Evolutionary conservation across 257 asterid genomes (phyloP).

Genomic region (Haberlea rhodopensis): DNA sequence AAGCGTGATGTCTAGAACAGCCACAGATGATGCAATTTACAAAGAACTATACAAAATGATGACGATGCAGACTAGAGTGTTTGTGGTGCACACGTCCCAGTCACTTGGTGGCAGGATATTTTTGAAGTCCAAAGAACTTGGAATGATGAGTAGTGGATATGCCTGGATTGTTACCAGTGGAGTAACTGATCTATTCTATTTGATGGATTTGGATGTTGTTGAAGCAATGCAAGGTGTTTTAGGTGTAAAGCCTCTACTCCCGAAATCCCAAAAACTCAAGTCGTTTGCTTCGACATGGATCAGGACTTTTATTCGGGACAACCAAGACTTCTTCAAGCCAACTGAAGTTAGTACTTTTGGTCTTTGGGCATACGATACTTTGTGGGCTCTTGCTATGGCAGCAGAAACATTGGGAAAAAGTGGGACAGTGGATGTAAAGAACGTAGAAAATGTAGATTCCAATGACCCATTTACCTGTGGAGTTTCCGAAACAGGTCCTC

Average conservation of each 20-base stretch:
- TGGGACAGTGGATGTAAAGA: constrained; percentile 1
- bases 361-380: constrained; percentile 42
- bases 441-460: constrained; percentile 13
- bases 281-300: constrained; percentile 20
- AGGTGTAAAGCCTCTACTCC: constrained; percentile 34
- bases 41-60: constrained; percentile 36
- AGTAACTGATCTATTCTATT: constrained; percentile 21
- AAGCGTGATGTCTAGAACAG: constrained; percentile 38
- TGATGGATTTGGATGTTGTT: constrained; percentile 13
- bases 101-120: constrained; percentile 27
- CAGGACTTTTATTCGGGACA: not conserved
- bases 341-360: constrained; percentile 28
- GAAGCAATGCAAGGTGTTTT: constrained; percentile 40
- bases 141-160: constrained; percentile 37
- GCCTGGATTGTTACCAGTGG: constrained; percentile 37
- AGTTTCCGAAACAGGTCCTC: constrained; percentile 32
- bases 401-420: constrained; percentile 37
- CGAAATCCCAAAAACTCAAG: constrained; percentile 16
- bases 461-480: constrained; percentile 6
- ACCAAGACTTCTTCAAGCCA: constrained; percentile 7
- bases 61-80: constrained; percentile 39
- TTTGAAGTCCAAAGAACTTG: constrained; percentile 27
- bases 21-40: constrained; percentile 34
- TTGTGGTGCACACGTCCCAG: constrained; percentile 32
- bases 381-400: constrained; percentile 53